Percentiles rank a stretch among this genome's conserved stretches.
These are phyloP conservation scores for Chaetomium fimeti DNA, from an alignment of 495 filamentous ascomycete genomes.

Conservation along the genomic window DNA sequence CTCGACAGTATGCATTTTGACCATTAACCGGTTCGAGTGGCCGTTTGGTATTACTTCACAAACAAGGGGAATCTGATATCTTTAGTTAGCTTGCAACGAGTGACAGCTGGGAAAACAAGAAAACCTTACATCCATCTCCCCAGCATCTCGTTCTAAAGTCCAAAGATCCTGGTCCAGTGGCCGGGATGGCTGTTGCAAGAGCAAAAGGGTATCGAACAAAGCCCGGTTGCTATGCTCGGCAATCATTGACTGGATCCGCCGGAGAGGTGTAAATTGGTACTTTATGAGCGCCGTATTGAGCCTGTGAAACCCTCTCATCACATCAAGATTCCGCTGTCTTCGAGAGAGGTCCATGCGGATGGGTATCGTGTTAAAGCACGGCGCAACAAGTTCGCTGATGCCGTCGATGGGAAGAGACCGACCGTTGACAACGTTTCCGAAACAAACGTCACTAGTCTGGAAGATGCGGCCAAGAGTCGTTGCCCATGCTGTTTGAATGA, in stretches of 20 bases:
- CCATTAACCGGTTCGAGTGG: slow-evolving; percentile 21
- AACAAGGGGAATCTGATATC: slow-evolving; percentile 57
- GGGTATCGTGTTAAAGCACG: slow-evolving; percentile 87
- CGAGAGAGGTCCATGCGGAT: slow-evolving; percentile 57
- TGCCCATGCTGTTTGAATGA: slow-evolving; percentile 70
- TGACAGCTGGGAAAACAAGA: not conserved
- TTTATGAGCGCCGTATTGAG: slow-evolving; percentile 57
- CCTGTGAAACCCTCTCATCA: slow-evolving; percentile 54
- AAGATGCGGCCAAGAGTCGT: slow-evolving; percentile 54
- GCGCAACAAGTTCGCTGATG: slow-evolving; percentile 70
- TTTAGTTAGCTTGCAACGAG: not conserved
- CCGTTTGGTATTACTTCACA: slow-evolving; percentile 60
- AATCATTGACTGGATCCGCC: slow-evolving; percentile 56
- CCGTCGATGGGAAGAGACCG: slow-evolving; percentile 62
- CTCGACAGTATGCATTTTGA: slow-evolving; percentile 31
- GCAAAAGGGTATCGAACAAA: slow-evolving; percentile 74
- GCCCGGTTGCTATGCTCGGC: slow-evolving; percentile 30
- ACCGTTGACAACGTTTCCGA: slow-evolving; percentile 76
- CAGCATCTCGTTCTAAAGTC: slow-evolving; percentile 63
- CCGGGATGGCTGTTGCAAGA: slow-evolving; percentile 60
- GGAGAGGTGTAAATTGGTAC: slow-evolving; percentile 68
- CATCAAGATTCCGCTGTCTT: slow-evolving; percentile 47
- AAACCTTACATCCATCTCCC: slow-evolving; percentile 67
- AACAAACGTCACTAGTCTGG: slow-evolving; percentile 65
- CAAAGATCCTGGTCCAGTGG: slow-evolving; percentile 60